phyloP scores from a whole-genome alignment of 139 green algal genomes.

The Mesotaenium endlicherianum region DNA sequence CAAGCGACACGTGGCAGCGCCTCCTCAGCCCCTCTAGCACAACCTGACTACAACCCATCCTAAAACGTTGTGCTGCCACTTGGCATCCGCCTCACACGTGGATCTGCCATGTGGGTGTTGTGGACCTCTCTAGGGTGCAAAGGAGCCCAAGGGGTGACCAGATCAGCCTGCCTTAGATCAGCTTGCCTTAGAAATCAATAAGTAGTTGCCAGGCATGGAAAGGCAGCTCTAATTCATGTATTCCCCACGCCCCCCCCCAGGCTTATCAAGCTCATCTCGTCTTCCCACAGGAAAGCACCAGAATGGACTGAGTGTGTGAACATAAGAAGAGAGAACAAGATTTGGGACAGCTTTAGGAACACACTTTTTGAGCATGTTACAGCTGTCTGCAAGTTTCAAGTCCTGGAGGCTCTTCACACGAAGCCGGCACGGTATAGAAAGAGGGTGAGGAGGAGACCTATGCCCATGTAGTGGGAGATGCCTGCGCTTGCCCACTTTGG shows the following conservation, averaged over 20 bases:
- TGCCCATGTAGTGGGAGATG: slow-evolving; percentile 9
- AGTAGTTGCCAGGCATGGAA: no score
- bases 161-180: not conserved
- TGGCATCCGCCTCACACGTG: no score
- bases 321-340: not conserved
- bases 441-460: not conserved
- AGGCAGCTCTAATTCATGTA: no score
- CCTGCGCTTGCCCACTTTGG: not conserved
- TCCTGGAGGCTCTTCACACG: not conserved
- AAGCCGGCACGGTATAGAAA: not conserved
- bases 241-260: no score
- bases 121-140: not conserved
- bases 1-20: no score
- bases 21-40: not conserved
- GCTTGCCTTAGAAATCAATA: no score
- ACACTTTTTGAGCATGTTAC: no score
- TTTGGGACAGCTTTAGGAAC: no score
- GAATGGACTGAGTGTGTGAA: not conserved
- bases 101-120: not conserved
- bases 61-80: no score
- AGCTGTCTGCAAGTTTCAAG: not conserved
- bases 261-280: not conserved
- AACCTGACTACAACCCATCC: not conserved
- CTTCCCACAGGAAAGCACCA: not conserved
- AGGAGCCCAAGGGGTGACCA: not conserved